Base-by-base conservation (phyloP, 345 rosid genomes). In the Tarenaya hassleriana region DNA sequence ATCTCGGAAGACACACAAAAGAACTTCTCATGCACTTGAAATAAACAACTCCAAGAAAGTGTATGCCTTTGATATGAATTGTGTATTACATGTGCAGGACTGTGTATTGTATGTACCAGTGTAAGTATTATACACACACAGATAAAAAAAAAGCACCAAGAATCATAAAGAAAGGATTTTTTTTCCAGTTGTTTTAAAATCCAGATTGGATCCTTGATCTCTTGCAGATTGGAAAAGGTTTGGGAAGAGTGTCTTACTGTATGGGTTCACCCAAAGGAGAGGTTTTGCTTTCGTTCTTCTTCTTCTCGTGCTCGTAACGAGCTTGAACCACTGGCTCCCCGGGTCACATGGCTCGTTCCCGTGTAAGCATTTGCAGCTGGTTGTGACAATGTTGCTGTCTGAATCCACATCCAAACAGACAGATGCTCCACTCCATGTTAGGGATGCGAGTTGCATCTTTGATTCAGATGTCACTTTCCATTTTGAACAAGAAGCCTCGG, bases 381-480 rank as follows among this genome's bases (percentile, higher is more conserved):
- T 77, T 4, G 71, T 66, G 4, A 79, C 52, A 21, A 84, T 69
- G 10, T 34, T 61, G 55, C 49, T 53, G 58, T 27, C 5, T 11
- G 75, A 55, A 39, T 76, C 96, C 19, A 86, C 79, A 51, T 91
- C 95, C 35, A 86, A 64, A 75, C 98, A 91, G 41, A 80, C 71
- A 0, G 61, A 10, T 0, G 58, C 55, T 31, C 83, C 89, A 19
- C 62, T 41, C 15, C 47, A 34, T 19, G 68, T 55, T 37, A 39
- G 57, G 0, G 87, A 56, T 1, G 91, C 67, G 0, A 91, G 72
- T 52, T 84, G 95, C 90, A 91, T 75, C 60, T 77, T 77, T 0
- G 96, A 84, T 35, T 84, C 94, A 2, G 98, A 77, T 29, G 82
- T 60, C 5, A 46, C 29, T 15, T 73, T 75, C 96, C 96, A 87